Evolutionary conservation across 257 asterid species (phyloP), one percentile per base, ranked within the genome.

Genomic region (Capsicum pubescens): DNA sequence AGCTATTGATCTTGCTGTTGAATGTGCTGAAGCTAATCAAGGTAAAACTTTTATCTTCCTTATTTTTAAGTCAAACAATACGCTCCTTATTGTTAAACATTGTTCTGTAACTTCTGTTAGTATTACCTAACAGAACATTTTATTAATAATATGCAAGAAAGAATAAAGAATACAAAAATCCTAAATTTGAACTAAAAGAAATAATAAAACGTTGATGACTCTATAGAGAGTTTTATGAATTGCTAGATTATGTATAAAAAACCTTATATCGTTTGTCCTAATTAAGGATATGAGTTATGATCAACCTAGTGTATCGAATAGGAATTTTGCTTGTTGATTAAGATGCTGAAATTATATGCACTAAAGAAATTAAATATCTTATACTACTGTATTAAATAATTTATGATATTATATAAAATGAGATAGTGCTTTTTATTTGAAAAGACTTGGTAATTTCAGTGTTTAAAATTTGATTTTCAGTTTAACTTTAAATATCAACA

Each of bases 21-120:
- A 94, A 90, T 95, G 98, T 84, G 95, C 98, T 7, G 89, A 92
- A 87, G 97, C 93, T 39, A 95, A 95, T 87, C 94, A 94, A 93
- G 99, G 98, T 95, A 91, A 77, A 74, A 6, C 7, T 70, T 70
- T 69, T 69, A 17, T 16, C 13, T 16, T 39, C 32, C 36, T 68
- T 68, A 39, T 68, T 46, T 52, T 0, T 50, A 72, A 54, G 1
- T 46, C 80, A 19, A 72, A 48, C 6, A 39, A 2, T 71, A 48
- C 4, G 32, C 35, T 48, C 19, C 80, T 76, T 13, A 46, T 76
- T 39, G 5, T 39, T 39, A 39, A 39, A 39, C 44, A 26, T 39
- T 39, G 44, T 39, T 39, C 5, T 39, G 44, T 39, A 3, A 39
- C 4, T 39, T 39, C 5, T 39, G 44, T 39, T 39, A 39, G 3